A percentile compares a stretch with the other conserved stretches of the same genome.
Conservation (phyloP, 225 moss, liverwort and hornwort species). For the Bryum argenteum region DNA sequence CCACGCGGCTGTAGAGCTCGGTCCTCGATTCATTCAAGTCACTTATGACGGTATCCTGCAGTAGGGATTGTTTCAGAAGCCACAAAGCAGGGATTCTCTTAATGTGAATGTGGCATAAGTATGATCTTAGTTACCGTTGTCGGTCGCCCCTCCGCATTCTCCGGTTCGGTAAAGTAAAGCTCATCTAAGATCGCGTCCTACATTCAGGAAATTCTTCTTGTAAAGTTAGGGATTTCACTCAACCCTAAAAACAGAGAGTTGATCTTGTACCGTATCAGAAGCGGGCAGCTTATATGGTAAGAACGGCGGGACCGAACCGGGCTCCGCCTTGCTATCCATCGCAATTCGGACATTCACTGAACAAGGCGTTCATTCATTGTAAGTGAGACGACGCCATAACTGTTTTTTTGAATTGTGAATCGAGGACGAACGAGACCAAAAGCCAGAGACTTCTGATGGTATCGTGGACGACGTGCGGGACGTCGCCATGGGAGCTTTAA, state of each 20-base stretch:
- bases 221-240: background rate
- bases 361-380: background rate
- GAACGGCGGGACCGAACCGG: constrained; percentile 1
- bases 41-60: constrained; percentile 36
- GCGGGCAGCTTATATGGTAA: background rate
- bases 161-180: constrained; percentile 41
- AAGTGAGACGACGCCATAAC: background rate
- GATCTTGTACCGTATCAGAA: constrained; percentile 14
- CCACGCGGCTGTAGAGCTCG: constrained; percentile 68
- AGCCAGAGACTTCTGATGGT: background rate
- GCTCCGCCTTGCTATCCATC: background rate
- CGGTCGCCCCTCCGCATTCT: constrained; percentile 6
- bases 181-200: constrained; percentile 48
- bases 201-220: constrained; percentile 19
- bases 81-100: background rate
- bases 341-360: background rate
- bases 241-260: background rate
- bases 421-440: background rate
- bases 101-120: background rate
- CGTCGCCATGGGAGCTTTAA: background rate
- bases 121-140: constrained; percentile 25
- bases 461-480: background rate
- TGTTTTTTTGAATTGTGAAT: background rate
- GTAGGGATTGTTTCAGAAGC: no score
- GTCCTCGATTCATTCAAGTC: constrained; percentile 73